Conservation (phyloP, 371 early-diverging fungal species). For the Mucor circinelloides region DNA sequence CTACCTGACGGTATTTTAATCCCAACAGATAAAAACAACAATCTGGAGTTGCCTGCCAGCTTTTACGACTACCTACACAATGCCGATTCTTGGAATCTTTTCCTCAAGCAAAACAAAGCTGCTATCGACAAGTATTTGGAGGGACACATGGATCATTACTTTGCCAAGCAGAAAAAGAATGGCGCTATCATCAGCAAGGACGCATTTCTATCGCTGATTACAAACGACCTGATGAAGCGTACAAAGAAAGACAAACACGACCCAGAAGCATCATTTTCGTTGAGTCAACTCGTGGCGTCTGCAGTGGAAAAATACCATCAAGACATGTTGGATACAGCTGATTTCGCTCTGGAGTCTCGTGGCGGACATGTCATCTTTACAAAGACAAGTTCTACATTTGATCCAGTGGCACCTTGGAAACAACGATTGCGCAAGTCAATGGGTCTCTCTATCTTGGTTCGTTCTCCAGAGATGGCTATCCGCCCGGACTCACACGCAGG, state of each 20-base stretch:
- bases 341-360: constrained; percentile 70
- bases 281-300: constrained; percentile 32
- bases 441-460: neutral
- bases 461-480: constrained; percentile 13
- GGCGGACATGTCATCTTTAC: constrained; percentile 65
- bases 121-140: constrained; percentile 6
- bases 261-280: neutral
- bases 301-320: constrained; percentile 51
- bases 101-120: constrained; percentile 7
- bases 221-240: constrained; percentile 1
- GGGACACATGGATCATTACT: constrained; percentile 1
- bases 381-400: constrained; percentile 43
- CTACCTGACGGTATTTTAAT: constrained; percentile 10
- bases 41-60: neutral
- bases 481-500: neutral
- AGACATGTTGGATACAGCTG: constrained; percentile 61
- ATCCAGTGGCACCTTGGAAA: neutral
- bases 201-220: constrained; percentile 8
- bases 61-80: constrained; percentile 9
- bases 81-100: constrained; percentile 1
- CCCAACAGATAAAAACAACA: constrained; percentile 7
- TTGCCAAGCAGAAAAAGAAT: constrained; percentile 8
- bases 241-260: neutral
- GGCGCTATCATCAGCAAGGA: constrained; percentile 19
- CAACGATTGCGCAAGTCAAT: neutral